Conservation (phyloP, 768 basidiomycete species). For the Serendipita sp. region DNA sequence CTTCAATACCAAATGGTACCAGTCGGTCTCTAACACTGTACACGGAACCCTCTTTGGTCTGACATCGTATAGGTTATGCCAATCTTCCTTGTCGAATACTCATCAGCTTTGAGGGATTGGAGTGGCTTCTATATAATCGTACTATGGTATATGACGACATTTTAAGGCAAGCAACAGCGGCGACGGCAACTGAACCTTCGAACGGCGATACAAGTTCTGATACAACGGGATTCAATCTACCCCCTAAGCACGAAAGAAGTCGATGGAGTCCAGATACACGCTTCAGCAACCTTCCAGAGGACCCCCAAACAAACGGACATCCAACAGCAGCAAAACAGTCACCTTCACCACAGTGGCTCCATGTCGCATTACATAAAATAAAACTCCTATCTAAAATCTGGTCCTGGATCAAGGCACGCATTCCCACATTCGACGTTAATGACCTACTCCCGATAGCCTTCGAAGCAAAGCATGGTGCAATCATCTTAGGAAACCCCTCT, state of each 20-base stretch:
- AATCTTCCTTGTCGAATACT: constrained; percentile 64
- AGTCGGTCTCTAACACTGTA: constrained; percentile 20
- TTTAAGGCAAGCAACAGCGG: constrained; percentile 19
- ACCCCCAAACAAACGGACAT: neutral
- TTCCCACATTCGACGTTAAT: constrained; percentile 60
- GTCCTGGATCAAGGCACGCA: constrained; percentile 38
- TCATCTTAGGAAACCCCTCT: constrained; percentile 73
- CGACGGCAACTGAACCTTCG: neutral
- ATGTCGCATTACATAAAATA: neutral
- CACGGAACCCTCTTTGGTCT: neutral
- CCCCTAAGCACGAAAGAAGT: constrained; percentile 10
- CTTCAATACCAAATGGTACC: constrained; percentile 21
- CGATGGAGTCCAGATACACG: constrained; percentile 4
- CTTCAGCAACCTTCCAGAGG: neutral
- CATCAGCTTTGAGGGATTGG: constrained; percentile 64
- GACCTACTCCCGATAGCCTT: constrained; percentile 80
- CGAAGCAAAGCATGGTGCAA: constrained; percentile 57
- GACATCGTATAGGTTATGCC: constrained; percentile 2
- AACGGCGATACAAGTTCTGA: constrained; percentile 44
- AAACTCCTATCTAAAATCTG: neutral
- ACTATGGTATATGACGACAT: constrained; percentile 83
- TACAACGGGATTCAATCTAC: constrained; percentile 23
- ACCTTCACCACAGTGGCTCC: neutral
- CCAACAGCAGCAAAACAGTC: neutral
- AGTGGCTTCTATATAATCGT: constrained; percentile 86